Evolutionary conservation across 163 green algal genomes (phyloP).

Genomic region (Scenedesmus sp.): DNA sequence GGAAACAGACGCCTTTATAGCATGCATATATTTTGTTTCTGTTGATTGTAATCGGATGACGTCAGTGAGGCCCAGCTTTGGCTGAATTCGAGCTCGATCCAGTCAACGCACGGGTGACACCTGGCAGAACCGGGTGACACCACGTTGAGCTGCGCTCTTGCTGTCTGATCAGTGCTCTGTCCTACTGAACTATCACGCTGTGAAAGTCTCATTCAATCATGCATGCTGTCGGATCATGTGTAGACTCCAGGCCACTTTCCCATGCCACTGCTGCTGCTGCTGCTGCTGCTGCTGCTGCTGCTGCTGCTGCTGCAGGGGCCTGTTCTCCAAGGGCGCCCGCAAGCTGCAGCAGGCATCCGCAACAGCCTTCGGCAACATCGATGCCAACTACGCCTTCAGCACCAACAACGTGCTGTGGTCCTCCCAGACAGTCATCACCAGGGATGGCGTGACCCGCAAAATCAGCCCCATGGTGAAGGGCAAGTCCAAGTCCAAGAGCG

Average conservation of each 20-base stretch:
- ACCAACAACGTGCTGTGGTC: not conserved
- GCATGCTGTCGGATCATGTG: too few species aligned
- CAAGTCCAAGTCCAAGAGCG: not conserved
- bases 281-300: not conserved
- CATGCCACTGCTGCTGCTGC: not conserved
- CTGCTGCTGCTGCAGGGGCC: not conserved
- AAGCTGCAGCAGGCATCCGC: not conserved
- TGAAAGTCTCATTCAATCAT: too few species aligned
- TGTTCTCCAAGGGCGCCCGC: not conserved
- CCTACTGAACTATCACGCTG: not conserved
- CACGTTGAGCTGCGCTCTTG: not conserved
- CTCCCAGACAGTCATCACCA: not conserved
- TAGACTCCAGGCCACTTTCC: too few species aligned
- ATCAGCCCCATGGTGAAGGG: not conserved
- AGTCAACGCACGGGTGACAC: constrained; percentile 4
- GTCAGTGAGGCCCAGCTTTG: not conserved
- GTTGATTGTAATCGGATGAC: not conserved
- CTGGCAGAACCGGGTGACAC: not conserved
- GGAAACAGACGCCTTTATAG: not conserved
- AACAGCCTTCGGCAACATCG: not conserved
- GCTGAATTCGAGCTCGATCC: not conserved
- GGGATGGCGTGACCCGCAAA: not conserved
- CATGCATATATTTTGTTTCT: not conserved
- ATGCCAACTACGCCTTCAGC: not conserved
- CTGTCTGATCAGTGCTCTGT: not conserved